phyloP scores from a whole-genome alignment of 202 grass and related monocot genomes.

The Panicum hallii region DNA sequence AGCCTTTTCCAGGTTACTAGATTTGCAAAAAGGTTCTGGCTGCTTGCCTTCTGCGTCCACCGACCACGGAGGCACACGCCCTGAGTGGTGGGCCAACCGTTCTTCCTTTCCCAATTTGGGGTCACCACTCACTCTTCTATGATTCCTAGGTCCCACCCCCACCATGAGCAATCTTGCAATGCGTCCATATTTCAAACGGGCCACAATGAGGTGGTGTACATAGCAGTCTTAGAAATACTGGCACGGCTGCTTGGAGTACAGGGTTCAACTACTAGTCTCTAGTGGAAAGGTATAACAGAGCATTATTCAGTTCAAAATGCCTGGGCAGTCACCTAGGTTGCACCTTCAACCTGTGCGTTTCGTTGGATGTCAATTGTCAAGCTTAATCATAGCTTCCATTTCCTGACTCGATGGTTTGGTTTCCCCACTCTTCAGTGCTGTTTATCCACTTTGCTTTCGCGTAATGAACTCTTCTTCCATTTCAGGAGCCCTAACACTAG shows the following conservation, averaged over 20 bases:
- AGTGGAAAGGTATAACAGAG: not conserved
- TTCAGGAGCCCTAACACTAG: not conserved
- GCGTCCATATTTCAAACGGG: not conserved
- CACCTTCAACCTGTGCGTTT: not conserved
- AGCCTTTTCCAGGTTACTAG: slow-evolving; percentile 42
- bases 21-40: slow-evolving; percentile 38
- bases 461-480: slow-evolving; percentile 19
- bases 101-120: slow-evolving; percentile 39
- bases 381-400: not conserved
- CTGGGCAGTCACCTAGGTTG: slow-evolving; percentile 1
- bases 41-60: slow-evolving; percentile 33
- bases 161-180: slow-evolving; percentile 39
- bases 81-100: slow-evolving; percentile 35
- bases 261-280: slow-evolving; percentile 23
- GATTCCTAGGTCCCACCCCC: slow-evolving; percentile 32
- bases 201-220: slow-evolving; percentile 7
- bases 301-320: slow-evolving; percentile 22
- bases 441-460: slow-evolving; percentile 8
- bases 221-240: slow-evolving; percentile 37
- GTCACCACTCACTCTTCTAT: slow-evolving; percentile 35
- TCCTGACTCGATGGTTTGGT: not conserved
- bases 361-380: slow-evolving; percentile 13
- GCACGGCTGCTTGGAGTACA: slow-evolving; percentile 5
- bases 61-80: slow-evolving; percentile 41
- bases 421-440: slow-evolving; percentile 19